Base-by-base conservation (phyloP, 192 early-diverging fungal genomes). In the Coemansia sp. region DNA sequence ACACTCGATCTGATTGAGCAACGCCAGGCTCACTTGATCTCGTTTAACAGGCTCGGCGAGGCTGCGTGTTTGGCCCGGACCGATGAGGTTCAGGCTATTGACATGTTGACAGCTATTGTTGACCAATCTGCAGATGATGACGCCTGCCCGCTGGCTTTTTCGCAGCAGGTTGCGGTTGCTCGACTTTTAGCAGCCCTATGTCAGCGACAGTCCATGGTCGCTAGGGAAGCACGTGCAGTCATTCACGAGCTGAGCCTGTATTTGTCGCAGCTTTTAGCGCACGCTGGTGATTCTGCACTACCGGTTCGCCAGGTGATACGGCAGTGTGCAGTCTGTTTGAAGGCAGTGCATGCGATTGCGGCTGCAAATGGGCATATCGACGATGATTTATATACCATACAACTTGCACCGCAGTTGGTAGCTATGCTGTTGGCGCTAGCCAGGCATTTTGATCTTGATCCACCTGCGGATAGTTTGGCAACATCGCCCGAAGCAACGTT, bases 161-260 rank as follows among this genome's bases (percentile, higher is more conserved):
- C 62, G 49, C 77, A 75, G 58, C 52, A 50, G 26, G 35, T 80
- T 12, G 64, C 54, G 4, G 72, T 69, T 6, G 51, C 53, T 12
- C 56, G 77, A 37, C 51, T 75, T 14, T 26, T 80, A 41, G 68
- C 73, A 6, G 27, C 54, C 5, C 26, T 80, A 9, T 52, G 71
- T 26, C 54, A 38, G 12, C 56, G 53, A 47, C 50, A 37, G 19
- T 23, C 19, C 0, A 39, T 45, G 25, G 12, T 38, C 2, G 29
- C 25, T 6, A 56, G 62, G 8, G 63, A 68, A 41, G 55, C 45
- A 10, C 31, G 50, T 35, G 50, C 59, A 16, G 35, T 69, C n/a
- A 21, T 68, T 29, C 59, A 65, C 9, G 78, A 80, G 60, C 61
- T 75, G 21, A 29, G 45, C 6, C 29, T 80, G 23, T 74, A 74